These are phyloP conservation scores for Penicillium mononematosum DNA, from an alignment of 495 filamentous ascomycete genomes.

Conservation along the genomic window DNA sequence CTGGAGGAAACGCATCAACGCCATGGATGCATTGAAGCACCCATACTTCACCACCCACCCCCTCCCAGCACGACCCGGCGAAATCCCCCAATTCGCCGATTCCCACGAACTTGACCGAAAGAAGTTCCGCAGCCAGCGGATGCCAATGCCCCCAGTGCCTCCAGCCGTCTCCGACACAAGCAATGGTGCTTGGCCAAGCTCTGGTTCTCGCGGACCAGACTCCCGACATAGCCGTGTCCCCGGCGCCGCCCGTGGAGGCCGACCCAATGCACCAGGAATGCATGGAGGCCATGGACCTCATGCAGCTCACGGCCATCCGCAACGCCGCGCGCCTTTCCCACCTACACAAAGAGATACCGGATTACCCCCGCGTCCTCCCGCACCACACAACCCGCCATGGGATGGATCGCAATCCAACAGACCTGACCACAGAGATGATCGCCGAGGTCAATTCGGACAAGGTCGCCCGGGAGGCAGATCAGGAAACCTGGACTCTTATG, in stretches of 20 bases:
- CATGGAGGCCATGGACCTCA: conserved; percentile 9
- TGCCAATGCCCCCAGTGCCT: conserved; percentile 80
- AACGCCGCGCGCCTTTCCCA: conserved; percentile 29
- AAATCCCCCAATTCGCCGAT: conserved; percentile 86
- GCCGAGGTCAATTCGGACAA: conserved; percentile 33
- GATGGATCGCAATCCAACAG: conserved; percentile 26
- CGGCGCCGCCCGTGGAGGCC: conserved; percentile 28
- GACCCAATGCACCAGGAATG: conserved; percentile 22
- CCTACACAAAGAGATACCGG: conserved; percentile 34
- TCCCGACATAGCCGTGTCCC: conserved; percentile 38
- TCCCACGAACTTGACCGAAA: conserved; percentile 93
- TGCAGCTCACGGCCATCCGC: conserved; percentile 10
- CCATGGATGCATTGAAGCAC: conserved; percentile 90
- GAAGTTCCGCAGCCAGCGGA: conserved; percentile 77
- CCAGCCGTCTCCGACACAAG: conserved; percentile 80
- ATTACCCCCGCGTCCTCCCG: conserved; percentile 43
- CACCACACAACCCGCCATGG: conserved; percentile 34
- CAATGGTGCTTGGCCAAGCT: conserved; percentile 56
- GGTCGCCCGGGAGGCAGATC: conserved; percentile 29
- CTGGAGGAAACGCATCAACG: conserved; percentile 84
- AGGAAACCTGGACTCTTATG: conserved; percentile 40
- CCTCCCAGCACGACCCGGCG: conserved; percentile 73
- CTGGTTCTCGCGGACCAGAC: conserved; percentile 33
- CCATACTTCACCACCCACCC: conserved; percentile 82
- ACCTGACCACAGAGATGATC: conserved; percentile 30